phyloP scores from a whole-genome alignment of 768 basidiomycete species.

The Kwoniella newhampshirensis region DNA sequence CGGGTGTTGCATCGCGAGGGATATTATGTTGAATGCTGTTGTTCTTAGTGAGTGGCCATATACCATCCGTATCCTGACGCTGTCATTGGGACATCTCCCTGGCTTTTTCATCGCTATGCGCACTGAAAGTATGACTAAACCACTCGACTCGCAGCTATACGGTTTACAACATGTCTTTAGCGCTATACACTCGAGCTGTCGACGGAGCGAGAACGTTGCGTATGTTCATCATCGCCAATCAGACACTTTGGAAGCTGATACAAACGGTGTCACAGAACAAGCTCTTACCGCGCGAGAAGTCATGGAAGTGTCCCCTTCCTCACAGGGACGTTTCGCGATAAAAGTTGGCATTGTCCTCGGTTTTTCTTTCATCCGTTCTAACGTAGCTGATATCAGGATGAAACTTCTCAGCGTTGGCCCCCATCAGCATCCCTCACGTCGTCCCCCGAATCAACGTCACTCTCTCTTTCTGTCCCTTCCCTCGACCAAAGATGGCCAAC shows the following conservation, averaged over 20 bases:
- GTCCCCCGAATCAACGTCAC: conserved; percentile 9
- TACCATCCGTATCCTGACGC: no score
- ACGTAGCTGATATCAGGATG: background rate
- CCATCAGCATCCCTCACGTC: conserved; percentile 6
- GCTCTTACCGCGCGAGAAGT: conserved; percentile 43
- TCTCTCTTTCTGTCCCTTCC: conserved; percentile 5
- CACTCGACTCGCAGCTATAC: conserved; percentile 25
- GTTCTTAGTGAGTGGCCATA: conserved; percentile 31
- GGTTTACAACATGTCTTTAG: conserved; percentile 35
- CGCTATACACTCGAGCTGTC: conserved; percentile 30
- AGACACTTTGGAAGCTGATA: conserved; percentile 6
- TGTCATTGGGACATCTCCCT: background rate
- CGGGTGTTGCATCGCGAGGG: conserved; percentile 29
- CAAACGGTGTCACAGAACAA: conserved; percentile 24
- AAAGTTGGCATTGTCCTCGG: conserved; percentile 8
- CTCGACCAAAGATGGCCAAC: conserved; percentile 15
- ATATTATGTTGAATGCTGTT: conserved; percentile 29
- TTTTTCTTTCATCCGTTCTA: background rate
- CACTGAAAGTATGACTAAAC: background rate
- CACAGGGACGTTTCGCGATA: conserved; percentile 24
- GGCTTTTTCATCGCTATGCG: no score
- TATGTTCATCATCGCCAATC: conserved; percentile 11
- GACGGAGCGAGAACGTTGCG: conserved; percentile 37
- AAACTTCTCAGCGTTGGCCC: conserved; percentile 12
- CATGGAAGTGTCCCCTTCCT: conserved; percentile 32